Conservation (phyloP, 192 early-diverging fungal genomes). For the Borealophlyctis nickersoniae region DNA sequence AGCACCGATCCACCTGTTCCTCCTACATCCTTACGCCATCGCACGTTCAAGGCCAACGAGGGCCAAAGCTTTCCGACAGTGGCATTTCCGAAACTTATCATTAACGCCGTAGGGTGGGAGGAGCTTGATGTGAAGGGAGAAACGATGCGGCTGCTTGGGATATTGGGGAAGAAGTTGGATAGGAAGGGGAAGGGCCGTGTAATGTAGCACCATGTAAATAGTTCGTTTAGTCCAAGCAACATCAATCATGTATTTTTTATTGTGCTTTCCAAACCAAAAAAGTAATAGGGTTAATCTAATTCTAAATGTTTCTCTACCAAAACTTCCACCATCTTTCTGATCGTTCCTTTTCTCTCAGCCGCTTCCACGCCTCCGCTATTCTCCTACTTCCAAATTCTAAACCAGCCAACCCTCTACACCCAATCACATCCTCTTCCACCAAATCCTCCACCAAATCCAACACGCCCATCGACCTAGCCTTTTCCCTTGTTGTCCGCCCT, state of each 20-base stretch:
- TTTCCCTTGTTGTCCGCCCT: neutral
- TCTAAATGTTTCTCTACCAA: too few relatives aligned
- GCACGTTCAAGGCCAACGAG: conserved; percentile 18
- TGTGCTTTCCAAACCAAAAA: too few relatives aligned
- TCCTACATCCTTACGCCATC: neutral
- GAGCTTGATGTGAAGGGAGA: conserved; percentile 10
- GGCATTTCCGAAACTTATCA: neutral
- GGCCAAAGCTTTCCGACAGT: conserved; percentile 13
- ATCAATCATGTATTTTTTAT: too few relatives aligned
- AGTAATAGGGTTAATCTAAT: too few relatives aligned
- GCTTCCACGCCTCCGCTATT: neutral
- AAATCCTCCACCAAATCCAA: neutral
- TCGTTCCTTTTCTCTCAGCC: too few relatives aligned
- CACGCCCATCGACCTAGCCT: neutral
- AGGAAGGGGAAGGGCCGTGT: neutral
- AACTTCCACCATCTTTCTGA: too few relatives aligned
- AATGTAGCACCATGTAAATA: too few relatives aligned
- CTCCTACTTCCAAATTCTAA: neutral
- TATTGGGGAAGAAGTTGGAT: neutral
- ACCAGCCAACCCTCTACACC: neutral
- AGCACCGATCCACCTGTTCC: too few relatives aligned
- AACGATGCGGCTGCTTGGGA: conserved; percentile 9
- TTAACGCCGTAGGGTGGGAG: conserved; percentile 8
- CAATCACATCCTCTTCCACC: conserved; percentile 1
- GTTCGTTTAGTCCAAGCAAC: too few relatives aligned